These are phyloP conservation scores for Elsinoe perseae DNA, from an alignment of 2,329 filamentous ascomycete genomes.

Conservation along the genomic window DNA sequence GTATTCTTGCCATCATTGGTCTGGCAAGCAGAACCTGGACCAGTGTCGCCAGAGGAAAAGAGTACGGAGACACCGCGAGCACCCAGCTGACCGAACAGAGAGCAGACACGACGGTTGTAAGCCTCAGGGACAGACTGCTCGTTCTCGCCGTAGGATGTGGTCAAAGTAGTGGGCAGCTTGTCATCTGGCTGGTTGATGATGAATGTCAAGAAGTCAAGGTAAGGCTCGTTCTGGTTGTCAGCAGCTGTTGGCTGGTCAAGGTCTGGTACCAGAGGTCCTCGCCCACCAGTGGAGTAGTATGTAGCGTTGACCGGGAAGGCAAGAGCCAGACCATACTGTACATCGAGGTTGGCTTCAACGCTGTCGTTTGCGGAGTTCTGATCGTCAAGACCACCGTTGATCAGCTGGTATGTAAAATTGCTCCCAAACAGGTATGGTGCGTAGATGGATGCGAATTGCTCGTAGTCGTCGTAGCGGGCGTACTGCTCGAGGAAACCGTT, in stretches of 20 bases:
- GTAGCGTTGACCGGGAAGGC: constrained; percentile 45
- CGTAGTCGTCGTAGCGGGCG: constrained; percentile 42
- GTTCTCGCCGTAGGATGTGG: constrained; percentile 56
- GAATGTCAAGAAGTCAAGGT: constrained; percentile 54
- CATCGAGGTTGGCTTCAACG: constrained; percentile 55
- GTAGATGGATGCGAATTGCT: constrained; percentile 12
- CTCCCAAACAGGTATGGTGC: constrained; percentile 30
- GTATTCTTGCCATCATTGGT: constrained; percentile 41
- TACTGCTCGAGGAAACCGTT: constrained; percentile 40
- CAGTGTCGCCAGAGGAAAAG: constrained; percentile 54
- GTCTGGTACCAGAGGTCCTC: constrained; percentile 44
- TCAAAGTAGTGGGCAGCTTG: constrained; percentile 53
- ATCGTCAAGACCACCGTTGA: constrained; percentile 48
- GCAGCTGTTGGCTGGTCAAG: constrained; percentile 27
- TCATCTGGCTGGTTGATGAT: constrained; percentile 45
- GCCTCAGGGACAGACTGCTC: constrained; percentile 53
- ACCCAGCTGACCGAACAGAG: constrained; percentile 56
- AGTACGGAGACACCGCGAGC: constrained; percentile 56
- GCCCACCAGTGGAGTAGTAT: constrained; percentile 53
- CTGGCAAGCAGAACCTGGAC: constrained; percentile 43
- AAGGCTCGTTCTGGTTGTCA: constrained; percentile 62
- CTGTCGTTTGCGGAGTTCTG: constrained; percentile 36
- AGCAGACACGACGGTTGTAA: constrained; percentile 55
- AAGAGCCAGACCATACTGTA: constrained; percentile 51
- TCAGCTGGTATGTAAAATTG: constrained; percentile 48